Evolutionary conservation across 2,329 filamentous ascomycete genomes (phyloP), one percentile per base, ranked within the genome.

Genomic region (Xylariaceae sp.): DNA sequence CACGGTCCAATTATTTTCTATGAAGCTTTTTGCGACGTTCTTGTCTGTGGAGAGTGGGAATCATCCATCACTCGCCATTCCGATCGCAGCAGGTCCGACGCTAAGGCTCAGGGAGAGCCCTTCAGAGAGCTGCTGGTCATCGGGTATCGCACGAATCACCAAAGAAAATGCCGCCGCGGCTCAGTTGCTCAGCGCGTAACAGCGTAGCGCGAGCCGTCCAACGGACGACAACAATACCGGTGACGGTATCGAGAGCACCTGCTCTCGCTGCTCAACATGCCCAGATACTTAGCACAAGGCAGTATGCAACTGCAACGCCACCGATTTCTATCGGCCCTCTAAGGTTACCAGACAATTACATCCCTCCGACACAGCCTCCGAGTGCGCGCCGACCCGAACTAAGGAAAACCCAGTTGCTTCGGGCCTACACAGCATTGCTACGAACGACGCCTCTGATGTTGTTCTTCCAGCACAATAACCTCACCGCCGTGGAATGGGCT

Each of bases 351-450:
- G 60, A 66, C 41, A 64, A 73, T 50, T 71, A 72, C 47, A 62
- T 70, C 2, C 82, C 74, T 67, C 77, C 80, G 0, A 83, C 80
- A 1, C 88, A 96, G 63, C 90, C 89, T 3, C 88, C 87, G 3
- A 94, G 86, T 38, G 84, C 94, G 60, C 86, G 90, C 59, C 84
- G 82, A 14, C 78, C 89, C 32, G 85, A 94, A 59, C 83, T 83
- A 56, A 84, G 90, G 61, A 95, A 97, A 68, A 83, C 88, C 12
- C 92, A 98, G 65, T 74, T 97, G 43, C 73, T 81, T 42, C 81
- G 89, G 41, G 80, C 85, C 54, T 96, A 96, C 66, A 87, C 89
- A 36, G 92, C 89, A 32, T 71, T 95, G 45, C 78, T 96, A 42
- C 86, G 86, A 43, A 88, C 88, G 15, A 83, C 86, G 9, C 88